phyloP scores from a whole-genome alignment of 2,329 filamentous ascomycete genomes.

The Penicillium sp. region DNA sequence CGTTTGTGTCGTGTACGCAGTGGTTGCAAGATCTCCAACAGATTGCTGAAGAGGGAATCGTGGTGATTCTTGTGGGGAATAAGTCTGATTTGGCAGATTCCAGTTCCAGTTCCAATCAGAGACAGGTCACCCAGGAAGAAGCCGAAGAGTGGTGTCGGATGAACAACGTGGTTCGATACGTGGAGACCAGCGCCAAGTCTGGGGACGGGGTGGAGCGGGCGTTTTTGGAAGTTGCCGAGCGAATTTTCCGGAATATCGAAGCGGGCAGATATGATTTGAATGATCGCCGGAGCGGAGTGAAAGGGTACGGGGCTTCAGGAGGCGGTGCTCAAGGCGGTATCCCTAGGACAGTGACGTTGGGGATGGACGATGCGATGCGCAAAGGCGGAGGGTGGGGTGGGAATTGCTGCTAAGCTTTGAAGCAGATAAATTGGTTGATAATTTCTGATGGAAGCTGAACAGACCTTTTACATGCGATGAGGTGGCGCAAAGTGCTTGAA shows the following conservation, averaged over 20 bases:
- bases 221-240: conserved; percentile 86
- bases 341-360: conserved; percentile 40
- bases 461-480: too few species aligned
- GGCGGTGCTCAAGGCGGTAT: conserved; percentile 27
- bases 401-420: conserved; percentile 31
- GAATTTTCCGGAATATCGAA: conserved; percentile 96
- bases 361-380: conserved; percentile 44
- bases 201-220: conserved; percentile 90
- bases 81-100: conserved; percentile 72
- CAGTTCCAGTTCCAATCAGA: conserved; percentile 44
- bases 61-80: conserved; percentile 91
- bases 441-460: too few species aligned
- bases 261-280: conserved; percentile 91
- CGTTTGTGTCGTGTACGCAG: conserved; percentile 80
- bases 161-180: conserved; percentile 86
- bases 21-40: conserved; percentile 92
- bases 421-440: too few species aligned
- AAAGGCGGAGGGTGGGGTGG: conserved; percentile 33
- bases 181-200: conserved; percentile 93
- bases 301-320: conserved; percentile 49
- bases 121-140: conserved; percentile 75
- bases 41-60: conserved; percentile 92
- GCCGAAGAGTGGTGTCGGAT: conserved; percentile 81
- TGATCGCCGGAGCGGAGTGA: conserved; percentile 85
- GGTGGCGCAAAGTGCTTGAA: too few species aligned